Base-by-base conservation (phyloP, 495 filamentous ascomycete genomes). In the Aspergillus campestris region DNA sequence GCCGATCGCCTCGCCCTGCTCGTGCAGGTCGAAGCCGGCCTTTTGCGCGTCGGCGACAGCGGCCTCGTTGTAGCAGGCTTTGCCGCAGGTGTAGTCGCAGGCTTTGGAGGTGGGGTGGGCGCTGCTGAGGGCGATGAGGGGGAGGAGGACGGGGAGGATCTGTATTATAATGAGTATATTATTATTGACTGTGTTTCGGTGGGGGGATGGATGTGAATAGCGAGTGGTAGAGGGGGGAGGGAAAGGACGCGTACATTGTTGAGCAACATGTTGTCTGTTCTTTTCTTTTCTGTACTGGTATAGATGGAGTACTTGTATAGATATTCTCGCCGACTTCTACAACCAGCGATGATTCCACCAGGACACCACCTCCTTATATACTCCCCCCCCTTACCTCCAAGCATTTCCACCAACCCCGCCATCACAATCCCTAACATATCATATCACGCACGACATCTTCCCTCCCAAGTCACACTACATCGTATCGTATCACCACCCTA, bases 51-150 rank as follows among this genome's bases (percentile, higher is more conserved):
- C 65, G 42, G 64, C 63, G 40, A 83, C 68, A 31, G 58, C 64
- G 35, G 48, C 60, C 41, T 51, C 62, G 38, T 55, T 64, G 64
- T 81, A 81, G 61, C 62, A 74, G 38, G 57, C 59, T 12, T 56
- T 63, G 42, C 77, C 77, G 47, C 77, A 80, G 44, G 69, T 75
- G 44, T 62, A 79, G 40, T 58, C 53, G 44, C 74, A 63, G 53
- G 71, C 34, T 6, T 39, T 62, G 41, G 78, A 69, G n/a, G 52
- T 47, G 58, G 70, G 51, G 36, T 67, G 53, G 1, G 71, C 61
- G 31, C 75, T 69, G 0, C 58, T 64, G 31, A 67, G 66, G 36
- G 64, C 51, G 49, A 66, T 32, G 42, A 48, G 57, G 47, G 15
- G 55, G 34, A 44, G 41, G 40, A 42, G 49, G 53, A 37, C 47